Base-by-base conservation (phyloP, 345 rosid genomes). In the Streptanthus diversifolius region DNA sequence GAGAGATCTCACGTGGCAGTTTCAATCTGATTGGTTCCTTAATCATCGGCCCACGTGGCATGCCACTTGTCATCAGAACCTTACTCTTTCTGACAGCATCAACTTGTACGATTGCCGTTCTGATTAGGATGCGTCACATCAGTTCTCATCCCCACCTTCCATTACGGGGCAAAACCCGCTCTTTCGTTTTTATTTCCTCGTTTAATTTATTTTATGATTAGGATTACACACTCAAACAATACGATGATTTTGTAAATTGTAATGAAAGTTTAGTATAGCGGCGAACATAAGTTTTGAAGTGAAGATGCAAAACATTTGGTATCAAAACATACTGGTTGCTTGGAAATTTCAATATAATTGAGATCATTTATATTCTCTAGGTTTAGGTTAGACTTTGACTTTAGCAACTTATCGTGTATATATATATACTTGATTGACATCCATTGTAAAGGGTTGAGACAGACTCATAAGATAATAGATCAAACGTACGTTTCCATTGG, bases 41-140 rank as follows among this genome's bases (percentile, higher is more conserved):
- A 58, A 49, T 15, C 68, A 53, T 41, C 78, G 73, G 72, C 73
- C 73, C 87, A 74, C 73, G 78, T 74, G 78, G 44, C 68, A 40
- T 49, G 78, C 72, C 76, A 74, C 68, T 58, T 74, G 78, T 75
- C 84, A 60, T 41, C 5, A 15, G 8, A 45, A 55, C 71, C 58
- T 33, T 48, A 47, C 52, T 43, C 65, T 77, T 22, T 53, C 21
- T 21, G 9, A 41, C 71, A 25, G 49, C 24, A 47, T 52, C 73
- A 66, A 74, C 29, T 74, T 74, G 78, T 66, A 30, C 45, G 8
- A 21, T 58, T 36, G 68, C 67, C 45, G 68, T 58, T 59, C 18
- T 51, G 21, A 48, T 29, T 57, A 36, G 68, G 78, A 67, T 67
- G 56, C 39, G 78, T 74, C 72, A 48, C 73, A 58, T 74, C 73